Percentiles rank a stretch among this genome's conserved stretches.
Conservation (phyloP, 108 stramenopile species). For the Cyclotella atomus region DNA sequence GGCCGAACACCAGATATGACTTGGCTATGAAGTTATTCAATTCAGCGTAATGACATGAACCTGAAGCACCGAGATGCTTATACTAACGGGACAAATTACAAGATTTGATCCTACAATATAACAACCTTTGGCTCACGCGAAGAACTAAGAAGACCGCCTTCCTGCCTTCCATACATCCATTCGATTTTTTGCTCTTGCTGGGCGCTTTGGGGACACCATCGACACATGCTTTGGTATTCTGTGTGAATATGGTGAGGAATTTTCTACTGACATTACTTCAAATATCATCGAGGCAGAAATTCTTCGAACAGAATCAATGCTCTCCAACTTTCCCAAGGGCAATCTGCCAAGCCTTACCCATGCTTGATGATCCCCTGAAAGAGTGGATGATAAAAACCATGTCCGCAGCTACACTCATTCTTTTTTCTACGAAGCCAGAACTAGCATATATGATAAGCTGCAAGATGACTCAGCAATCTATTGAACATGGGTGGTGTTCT, state of each 20-base stretch:
- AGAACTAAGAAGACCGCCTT: constrained; percentile 4
- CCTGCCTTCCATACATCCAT: not conserved
- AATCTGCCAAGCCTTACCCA: not conserved
- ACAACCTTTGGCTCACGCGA: not conserved
- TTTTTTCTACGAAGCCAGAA: not conserved
- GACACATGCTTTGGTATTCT: not conserved
- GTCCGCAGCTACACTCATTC: not conserved
- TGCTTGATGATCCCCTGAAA: not conserved
- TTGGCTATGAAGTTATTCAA: constrained; percentile 10
- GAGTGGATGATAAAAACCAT: constrained; percentile 2
- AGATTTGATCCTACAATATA: not conserved
- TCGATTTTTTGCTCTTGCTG: not conserved
- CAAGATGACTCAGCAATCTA: not conserved
- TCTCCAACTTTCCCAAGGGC: not conserved
- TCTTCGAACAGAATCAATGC: not conserved
- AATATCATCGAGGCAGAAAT: not conserved
- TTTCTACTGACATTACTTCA: not conserved
- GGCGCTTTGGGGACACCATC: not conserved
- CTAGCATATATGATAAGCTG: not conserved
- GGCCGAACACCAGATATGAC: constrained; percentile 11
- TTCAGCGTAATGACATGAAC: not conserved
- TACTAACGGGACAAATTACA: not conserved
- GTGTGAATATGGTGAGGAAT: constrained; percentile 7
- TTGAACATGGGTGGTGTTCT: not conserved
- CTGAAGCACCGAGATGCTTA: not conserved